Evolutionary conservation across 805 yeast species (phyloP).

Genomic region (Ogataea pini): DNA sequence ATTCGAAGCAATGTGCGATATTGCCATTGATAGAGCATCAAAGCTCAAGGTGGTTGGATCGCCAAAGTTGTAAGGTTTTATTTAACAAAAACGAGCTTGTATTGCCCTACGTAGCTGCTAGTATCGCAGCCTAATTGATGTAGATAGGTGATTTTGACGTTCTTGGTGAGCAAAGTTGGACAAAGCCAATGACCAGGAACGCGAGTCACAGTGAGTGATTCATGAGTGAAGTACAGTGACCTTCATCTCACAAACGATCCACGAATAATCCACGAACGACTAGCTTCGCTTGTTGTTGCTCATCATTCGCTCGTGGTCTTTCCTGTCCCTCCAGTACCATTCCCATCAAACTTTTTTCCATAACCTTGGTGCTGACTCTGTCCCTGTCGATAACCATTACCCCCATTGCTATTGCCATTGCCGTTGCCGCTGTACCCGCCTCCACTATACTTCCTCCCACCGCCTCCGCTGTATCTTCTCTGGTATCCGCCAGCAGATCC

Average conservation of each 20-base stretch:
- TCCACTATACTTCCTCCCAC: constrained; percentile 6
- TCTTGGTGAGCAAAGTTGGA: too few relatives aligned
- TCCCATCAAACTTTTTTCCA: constrained; percentile 9
- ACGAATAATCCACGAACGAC: too few relatives aligned
- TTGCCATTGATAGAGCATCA: constrained; percentile 72
- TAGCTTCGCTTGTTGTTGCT: too few relatives aligned
- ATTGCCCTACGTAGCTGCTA: background rate
- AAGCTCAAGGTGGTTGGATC: background rate
- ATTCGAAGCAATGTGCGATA: constrained; percentile 87
- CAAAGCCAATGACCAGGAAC: too few relatives aligned
- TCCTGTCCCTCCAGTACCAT: background rate
- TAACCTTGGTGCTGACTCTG: constrained; percentile 1
- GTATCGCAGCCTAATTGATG: background rate
- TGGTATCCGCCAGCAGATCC: constrained; percentile 6
- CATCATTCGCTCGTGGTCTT: too few relatives aligned
- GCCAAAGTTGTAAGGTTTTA: background rate
- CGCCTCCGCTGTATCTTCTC: constrained; percentile 10
- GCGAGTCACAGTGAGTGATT: too few relatives aligned
- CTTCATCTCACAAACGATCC: too few relatives aligned
- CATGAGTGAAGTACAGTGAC: too few relatives aligned
- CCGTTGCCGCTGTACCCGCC: constrained; percentile 7
- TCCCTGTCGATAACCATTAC: constrained; percentile 8
- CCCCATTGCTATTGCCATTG: background rate
- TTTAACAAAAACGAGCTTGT: background rate
- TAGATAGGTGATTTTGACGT: too few relatives aligned